Evolutionary conservation across 2,329 filamentous ascomycete genomes (phyloP), one percentile per base, ranked within the genome.

Genomic region (Verticillium nubilum): DNA sequence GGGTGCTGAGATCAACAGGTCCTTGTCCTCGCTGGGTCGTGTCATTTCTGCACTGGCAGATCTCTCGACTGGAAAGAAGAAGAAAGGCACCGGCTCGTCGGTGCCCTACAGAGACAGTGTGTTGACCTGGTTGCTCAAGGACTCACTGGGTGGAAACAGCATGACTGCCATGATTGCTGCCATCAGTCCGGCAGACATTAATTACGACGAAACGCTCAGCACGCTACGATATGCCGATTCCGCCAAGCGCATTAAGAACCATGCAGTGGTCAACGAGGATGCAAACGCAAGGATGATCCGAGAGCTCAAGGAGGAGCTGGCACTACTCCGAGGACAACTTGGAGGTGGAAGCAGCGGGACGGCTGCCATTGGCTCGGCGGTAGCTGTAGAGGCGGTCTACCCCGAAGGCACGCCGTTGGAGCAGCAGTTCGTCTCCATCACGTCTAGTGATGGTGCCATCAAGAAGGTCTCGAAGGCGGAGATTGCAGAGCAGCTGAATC

Each of bases 151-250:
- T 71, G 95, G 95, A 69, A 99, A 99, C 81, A 98, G 94, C 73
- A 94, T 98, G 91, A 99, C 95, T 26, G 95, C 95, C 61, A 99
- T 99, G 96, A 99, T 99, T 80, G 96, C 95, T 56, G 94, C 94
- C 57, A 97, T 99, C 71, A 97, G 93, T 69, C 95, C 95, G 4
- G 95, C 95, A 58, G 95, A 99, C 75, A 98, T 98, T 78, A 99
- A 99, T 76, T 98, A 96, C 71, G 95, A 99, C 66, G 95, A 99
- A 75, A 99, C 96, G 0, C 81, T 99, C 19, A 95, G 93, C 72
- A 99, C 95, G 1, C 81, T 99, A 28, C 87, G 96, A 69, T 99
- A 99, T 74, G 95, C 96, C 59, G 94, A 99, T 72, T 97, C 92
- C 7, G 95, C 95, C 27, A 99, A 99, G 78, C 88, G 95, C 68